phyloP scores from a whole-genome alignment of 768 basidiomycete genomes.

The Amanita muscaria region DNA sequence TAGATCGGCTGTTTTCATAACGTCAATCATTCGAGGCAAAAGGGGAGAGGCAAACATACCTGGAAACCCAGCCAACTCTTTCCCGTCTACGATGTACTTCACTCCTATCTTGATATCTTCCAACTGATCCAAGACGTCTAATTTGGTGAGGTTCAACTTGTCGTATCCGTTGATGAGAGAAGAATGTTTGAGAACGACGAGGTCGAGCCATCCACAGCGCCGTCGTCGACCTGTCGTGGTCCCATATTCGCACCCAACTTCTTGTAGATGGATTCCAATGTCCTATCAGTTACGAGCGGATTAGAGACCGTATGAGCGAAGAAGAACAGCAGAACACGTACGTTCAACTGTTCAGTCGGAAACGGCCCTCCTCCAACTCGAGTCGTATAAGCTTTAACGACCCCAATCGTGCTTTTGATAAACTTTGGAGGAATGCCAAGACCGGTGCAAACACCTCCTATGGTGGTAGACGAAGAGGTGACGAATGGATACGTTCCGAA shows the following conservation, averaged over 20 bases:
- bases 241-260: slow-evolving; percentile 88
- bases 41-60: slow-evolving; percentile 38
- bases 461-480: slow-evolving; percentile 86
- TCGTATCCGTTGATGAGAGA: slow-evolving; percentile 95
- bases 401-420: slow-evolving; percentile 84
- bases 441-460: slow-evolving; percentile 96
- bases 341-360: slow-evolving; percentile 91
- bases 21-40: not conserved
- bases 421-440: slow-evolving; percentile 91
- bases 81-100: slow-evolving; percentile 70
- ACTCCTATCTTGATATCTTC: slow-evolving; percentile 83
- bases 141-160: slow-evolving; percentile 86
- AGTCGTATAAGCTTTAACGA: slow-evolving; percentile 97
- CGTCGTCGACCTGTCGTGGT: slow-evolving; percentile 87
- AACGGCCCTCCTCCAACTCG: slow-evolving; percentile 98
- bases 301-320: not conserved
- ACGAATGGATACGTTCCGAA: slow-evolving; percentile 98
- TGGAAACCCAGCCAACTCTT: slow-evolving; percentile 78
- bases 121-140: slow-evolving; percentile 84
- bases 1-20: slow-evolving; percentile 57
- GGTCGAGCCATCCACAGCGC: slow-evolving; percentile 96
- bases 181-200: slow-evolving; percentile 91
- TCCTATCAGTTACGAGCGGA: slow-evolving; percentile 46
- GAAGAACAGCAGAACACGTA: slow-evolving; percentile 22
- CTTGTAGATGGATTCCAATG: slow-evolving; percentile 81